Evolutionary conservation across 2,329 filamentous ascomycete genomes (phyloP), one percentile per base, ranked within the genome.

Genomic region (Penicillium sp.): DNA sequence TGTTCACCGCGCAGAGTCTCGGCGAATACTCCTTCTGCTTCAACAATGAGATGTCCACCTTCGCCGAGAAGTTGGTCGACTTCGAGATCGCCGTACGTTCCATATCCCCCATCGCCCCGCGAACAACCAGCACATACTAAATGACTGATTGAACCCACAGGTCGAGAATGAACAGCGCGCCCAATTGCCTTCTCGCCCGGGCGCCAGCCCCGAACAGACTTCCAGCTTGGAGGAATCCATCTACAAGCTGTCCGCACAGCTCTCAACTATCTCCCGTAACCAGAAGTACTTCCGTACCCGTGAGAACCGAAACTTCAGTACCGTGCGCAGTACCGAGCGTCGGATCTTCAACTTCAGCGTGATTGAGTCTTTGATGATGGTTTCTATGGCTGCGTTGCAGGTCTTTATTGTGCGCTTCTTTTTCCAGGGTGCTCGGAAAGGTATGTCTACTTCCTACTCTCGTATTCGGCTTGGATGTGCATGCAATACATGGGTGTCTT

Each of bases 241-340:
- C 64, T 89, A 93, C 78, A 96, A 95, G 77, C 80, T 99, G 53
- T 95, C 90, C 11, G 86, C 89, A 56, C 89, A 95, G 68, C 77
- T 99, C 42, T 95, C 90, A 12, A 96, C 91, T 55, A 93, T 99
- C 67, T 90, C 88, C 35, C 83, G 93, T 65, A 96, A 95, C 77
- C 93, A 99, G 68, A 99, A 99, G 72, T 99, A 99, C 78, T 99
- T 99, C 84, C 88, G 95, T 56, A 99, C 93, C 2, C 85, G 93
- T 59, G 93, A 99, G 79, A 99, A 99, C 80, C 83, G 93, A 55
- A 99, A 99, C 76, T 97, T 99, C 75, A 95, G 89, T 76, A 99
- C 93, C 9, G 93, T 99, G 63, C 82, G 89, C 71, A 96, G 91
- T 75, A 99, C 93, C 34, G 93, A 99, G 78, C 83, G 83, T 69